These are phyloP conservation scores for Xylariaceae sp. DNA, from an alignment of 2,329 filamentous ascomycete species.

Conservation along the genomic window DNA sequence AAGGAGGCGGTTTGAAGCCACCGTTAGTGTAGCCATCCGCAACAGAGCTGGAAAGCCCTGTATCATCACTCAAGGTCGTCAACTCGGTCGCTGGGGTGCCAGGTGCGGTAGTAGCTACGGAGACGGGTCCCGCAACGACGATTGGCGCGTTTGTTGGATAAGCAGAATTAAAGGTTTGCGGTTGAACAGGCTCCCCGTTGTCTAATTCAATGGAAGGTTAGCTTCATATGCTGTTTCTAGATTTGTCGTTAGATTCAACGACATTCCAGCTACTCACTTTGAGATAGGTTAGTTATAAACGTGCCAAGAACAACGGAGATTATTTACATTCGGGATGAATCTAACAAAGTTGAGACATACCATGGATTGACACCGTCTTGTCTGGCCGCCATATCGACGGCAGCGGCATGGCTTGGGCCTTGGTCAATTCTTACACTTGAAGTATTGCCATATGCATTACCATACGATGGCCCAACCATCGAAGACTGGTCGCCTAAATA, in stretches of 20 bases:
- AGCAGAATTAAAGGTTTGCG: conserved; percentile 13
- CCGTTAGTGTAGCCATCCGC: not conserved
- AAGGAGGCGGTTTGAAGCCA: conserved; percentile 14
- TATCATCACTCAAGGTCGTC: conserved; percentile 20
- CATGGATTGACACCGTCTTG: conserved; percentile 57
- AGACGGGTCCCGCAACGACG: conserved; percentile 19
- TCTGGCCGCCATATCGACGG: conserved; percentile 49
- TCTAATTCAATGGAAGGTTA: conserved; percentile 22
- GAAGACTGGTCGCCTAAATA: conserved; percentile 22
- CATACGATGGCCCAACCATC: conserved; percentile 20
- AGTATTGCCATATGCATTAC: conserved; percentile 45
- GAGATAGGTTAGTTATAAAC: too few species aligned
- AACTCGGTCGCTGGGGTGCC: conserved; percentile 18
- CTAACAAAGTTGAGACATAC: too few species aligned
- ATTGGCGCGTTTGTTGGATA: conserved; percentile 21
- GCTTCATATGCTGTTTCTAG: too few species aligned
- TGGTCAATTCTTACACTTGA: conserved; percentile 46
- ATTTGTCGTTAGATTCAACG: too few species aligned
- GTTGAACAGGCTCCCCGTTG: conserved; percentile 43
- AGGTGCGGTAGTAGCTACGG: conserved; percentile 6
- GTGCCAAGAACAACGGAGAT: too few species aligned
- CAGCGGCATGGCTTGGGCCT: conserved; percentile 48
- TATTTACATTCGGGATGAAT: too few species aligned
- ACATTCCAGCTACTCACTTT: too few species aligned
- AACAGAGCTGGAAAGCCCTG: conserved; percentile 19